These are phyloP conservation scores for Suhomyces choctaworum DNA, from an alignment of 1,139 yeast species.

Conservation along the genomic window DNA sequence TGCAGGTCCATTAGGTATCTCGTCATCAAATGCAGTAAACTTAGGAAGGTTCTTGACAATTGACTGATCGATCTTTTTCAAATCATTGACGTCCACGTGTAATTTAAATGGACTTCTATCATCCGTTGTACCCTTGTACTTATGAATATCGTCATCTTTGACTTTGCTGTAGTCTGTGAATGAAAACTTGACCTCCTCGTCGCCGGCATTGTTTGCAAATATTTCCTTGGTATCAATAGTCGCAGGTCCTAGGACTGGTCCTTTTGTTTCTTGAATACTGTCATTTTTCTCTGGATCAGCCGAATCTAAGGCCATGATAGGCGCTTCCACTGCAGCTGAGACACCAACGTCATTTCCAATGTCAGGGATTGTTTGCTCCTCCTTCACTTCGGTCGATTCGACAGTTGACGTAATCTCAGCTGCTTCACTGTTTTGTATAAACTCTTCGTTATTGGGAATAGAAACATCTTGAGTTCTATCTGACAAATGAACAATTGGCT, in stretches of 20 bases:
- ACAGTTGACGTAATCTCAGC: no score
- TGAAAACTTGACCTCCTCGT: conserved; percentile 7
- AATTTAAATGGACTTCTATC: conserved; percentile 55
- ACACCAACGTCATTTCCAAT: background rate
- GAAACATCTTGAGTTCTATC: conserved; percentile 6
- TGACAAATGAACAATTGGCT: conserved; percentile 31
- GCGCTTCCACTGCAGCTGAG: background rate
- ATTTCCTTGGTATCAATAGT: conserved; percentile 11
- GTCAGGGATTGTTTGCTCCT: background rate
- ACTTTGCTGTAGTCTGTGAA: conserved; percentile 3
- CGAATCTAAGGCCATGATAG: background rate
- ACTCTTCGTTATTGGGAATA: background rate
- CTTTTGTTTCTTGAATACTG: background rate
- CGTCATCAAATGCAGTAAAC: conserved; percentile 51
- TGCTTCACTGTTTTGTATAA: background rate
- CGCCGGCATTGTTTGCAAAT: conserved; percentile 5
- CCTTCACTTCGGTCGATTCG: background rate
- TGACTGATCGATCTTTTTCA: conserved; percentile 55
- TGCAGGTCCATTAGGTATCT: conserved; percentile 14
- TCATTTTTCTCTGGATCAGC: conserved; percentile 1
- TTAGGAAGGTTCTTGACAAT: conserved; percentile 56
- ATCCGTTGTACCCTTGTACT: conserved; percentile 7
- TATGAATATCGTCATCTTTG: conserved; percentile 3
- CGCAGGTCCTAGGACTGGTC: background rate
- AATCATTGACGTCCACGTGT: conserved; percentile 49